A percentile compares a stretch with the other conserved stretches of the same genome.
Evolutionary conservation across 495 filamentous ascomycete species (phyloP).

Genomic region (Daldinia childiae): DNA sequence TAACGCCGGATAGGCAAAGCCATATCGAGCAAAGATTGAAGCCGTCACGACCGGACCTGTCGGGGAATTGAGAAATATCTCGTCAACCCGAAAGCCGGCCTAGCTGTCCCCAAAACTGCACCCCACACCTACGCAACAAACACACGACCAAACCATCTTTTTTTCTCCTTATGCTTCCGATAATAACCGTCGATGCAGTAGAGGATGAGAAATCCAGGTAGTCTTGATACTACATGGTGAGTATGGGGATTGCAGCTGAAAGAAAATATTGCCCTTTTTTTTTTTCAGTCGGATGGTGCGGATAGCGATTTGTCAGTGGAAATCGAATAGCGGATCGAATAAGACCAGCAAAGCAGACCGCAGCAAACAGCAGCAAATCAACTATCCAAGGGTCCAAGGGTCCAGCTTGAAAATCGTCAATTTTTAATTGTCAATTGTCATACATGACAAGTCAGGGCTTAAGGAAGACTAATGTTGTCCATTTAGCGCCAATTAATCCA

Average conservation of each 20-base stretch:
- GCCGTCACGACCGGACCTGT: conserved; percentile 14
- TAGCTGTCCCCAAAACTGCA: conserved; percentile 6
- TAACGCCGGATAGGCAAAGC: neutral
- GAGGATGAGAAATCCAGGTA: no score
- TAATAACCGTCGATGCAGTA: conserved; percentile 27
- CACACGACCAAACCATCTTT: neutral
- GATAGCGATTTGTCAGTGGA: conserved; percentile 29
- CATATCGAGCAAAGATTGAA: conserved; percentile 20
- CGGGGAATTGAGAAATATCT: neutral
- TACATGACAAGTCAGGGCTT: conserved; percentile 33
- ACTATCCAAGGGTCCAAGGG: neutral
- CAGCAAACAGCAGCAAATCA: conserved; percentile 27
- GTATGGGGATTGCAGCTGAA: conserved; percentile 11
- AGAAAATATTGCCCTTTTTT: conserved; percentile 11
- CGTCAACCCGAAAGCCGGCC: neutral
- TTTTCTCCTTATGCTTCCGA: conserved; percentile 18
- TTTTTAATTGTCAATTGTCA: conserved; percentile 31
- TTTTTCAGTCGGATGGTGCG: conserved; percentile 22
- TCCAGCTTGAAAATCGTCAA: conserved; percentile 10
- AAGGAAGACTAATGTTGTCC: neutral
- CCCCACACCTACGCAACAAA: conserved; percentile 7
- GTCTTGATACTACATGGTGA: conserved; percentile 13
- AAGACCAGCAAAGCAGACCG: conserved; percentile 23
- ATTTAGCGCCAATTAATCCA: conserved; percentile 39
- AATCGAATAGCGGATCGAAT: conserved; percentile 4